These are phyloP conservation scores for Colletotrichum zoysiae DNA, from an alignment of 2,329 filamentous ascomycete genomes.

Conservation along the genomic window DNA sequence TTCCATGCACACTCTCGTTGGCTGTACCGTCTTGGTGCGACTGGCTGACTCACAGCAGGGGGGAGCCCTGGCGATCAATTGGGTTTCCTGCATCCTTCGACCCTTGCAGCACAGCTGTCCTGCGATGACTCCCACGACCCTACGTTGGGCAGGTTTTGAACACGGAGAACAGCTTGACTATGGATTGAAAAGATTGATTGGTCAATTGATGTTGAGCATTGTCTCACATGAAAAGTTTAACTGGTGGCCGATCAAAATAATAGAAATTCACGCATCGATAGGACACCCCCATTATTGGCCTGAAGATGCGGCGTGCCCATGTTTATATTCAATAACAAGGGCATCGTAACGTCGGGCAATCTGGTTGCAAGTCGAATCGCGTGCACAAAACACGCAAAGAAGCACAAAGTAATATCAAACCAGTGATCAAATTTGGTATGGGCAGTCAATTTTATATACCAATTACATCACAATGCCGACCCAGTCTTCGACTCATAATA, in stretches of 20 bases:
- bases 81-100: conserved; percentile 12
- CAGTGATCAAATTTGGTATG: neutral
- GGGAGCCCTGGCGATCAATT: neutral
- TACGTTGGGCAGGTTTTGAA: neutral
- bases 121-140: conserved; percentile 20
- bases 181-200: neutral
- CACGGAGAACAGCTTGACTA: neutral
- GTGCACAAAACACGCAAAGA: neutral
- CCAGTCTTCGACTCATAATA: neutral
- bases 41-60: conserved; percentile 16
- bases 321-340: neutral
- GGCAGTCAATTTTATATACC: neutral
- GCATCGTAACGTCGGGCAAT: neutral
- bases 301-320: neutral
- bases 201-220: neutral
- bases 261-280: neutral
- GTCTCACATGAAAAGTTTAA: neutral
- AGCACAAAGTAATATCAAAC: neutral
- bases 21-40: neutral
- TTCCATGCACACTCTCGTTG: neutral
- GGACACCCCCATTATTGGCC: neutral
- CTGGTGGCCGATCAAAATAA: neutral
- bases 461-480: neutral
- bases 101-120: conserved; percentile 7
- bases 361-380: neutral